Evolutionary conservation across 495 filamentous ascomycete species (phyloP).

Genomic region (Corynascus novoguineensis): DNA sequence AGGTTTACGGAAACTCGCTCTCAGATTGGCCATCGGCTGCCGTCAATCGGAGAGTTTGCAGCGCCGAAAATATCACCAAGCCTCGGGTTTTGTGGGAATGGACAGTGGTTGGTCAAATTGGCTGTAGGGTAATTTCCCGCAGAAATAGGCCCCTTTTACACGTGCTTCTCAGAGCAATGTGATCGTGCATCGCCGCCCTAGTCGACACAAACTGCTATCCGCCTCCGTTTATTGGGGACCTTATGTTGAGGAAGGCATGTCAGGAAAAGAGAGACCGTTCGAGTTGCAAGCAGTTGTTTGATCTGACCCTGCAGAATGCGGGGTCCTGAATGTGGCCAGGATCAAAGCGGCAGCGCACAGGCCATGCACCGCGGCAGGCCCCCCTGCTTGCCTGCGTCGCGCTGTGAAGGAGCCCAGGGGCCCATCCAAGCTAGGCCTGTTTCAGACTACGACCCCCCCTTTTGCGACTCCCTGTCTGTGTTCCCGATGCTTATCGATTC

Average conservation of each 20-base stretch:
- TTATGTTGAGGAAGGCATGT: too few relatives aligned
- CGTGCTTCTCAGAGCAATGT: neutral
- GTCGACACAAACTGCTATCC: too few relatives aligned
- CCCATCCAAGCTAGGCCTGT: slow-evolving; percentile 25
- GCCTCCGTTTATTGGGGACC: too few relatives aligned
- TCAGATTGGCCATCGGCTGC: neutral
- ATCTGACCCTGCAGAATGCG: slow-evolving; percentile 5
- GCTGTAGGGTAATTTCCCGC: too few relatives aligned
- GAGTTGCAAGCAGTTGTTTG: neutral
- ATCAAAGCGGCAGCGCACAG: slow-evolving; percentile 1
- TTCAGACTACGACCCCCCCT: slow-evolving; percentile 26
- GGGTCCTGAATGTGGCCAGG: slow-evolving; percentile 4
- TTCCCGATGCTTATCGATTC: slow-evolving; percentile 23
- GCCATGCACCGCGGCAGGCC: slow-evolving; percentile 2
- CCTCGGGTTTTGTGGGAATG: too few relatives aligned
- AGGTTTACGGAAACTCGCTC: too few relatives aligned
- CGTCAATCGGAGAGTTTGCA: neutral
- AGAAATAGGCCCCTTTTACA: neutral
- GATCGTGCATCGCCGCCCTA: too few relatives aligned
- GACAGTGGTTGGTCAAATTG: too few relatives aligned
- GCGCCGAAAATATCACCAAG: too few relatives aligned
- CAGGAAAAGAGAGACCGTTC: neutral
- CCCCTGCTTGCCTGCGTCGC: neutral
- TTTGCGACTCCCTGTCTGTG: slow-evolving; percentile 7
- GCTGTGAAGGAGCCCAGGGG: slow-evolving; percentile 9